Conservation (phyloP, 208 protist genomes). For the Wallacemonas sp. region DNA sequence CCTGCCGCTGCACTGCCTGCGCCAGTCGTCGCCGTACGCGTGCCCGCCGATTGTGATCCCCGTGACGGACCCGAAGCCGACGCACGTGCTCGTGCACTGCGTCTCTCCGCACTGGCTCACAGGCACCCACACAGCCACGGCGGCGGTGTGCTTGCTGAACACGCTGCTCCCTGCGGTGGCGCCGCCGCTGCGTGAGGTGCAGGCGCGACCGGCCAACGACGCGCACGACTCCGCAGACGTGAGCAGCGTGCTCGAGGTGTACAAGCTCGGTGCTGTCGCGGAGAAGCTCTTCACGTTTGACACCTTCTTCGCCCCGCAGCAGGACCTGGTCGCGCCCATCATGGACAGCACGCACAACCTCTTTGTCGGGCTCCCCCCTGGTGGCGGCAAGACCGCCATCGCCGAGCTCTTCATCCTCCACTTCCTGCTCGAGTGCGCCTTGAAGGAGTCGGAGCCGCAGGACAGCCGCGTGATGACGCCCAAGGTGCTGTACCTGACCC, state of each 20-base stretch:
- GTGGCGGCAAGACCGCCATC: constrained; percentile 94
- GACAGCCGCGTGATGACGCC: constrained; percentile 12
- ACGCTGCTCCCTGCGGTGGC: constrained; percentile 88
- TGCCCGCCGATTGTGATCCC: constrained; percentile 95
- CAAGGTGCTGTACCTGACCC: constrained; percentile 85
- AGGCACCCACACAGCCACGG: constrained; percentile 41
- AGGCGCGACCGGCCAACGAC: constrained; percentile 59
- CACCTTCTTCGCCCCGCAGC: constrained; percentile 96
- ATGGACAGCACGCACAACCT: constrained; percentile 95
- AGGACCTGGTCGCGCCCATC: constrained; percentile 92
- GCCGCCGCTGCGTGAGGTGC: constrained; percentile 64
- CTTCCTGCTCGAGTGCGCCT: constrained; percentile 67
- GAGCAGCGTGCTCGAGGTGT: constrained; percentile 59
- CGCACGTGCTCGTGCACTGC: constrained; percentile 95
- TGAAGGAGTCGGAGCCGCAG: constrained; percentile 27
- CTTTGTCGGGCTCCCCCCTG: constrained; percentile 95
- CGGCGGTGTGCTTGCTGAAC: constrained; percentile 95
- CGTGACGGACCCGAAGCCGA: constrained; percentile 96
- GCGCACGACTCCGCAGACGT: constrained; percentile 78
- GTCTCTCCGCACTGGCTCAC: constrained; percentile 92
- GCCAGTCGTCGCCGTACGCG: constrained; percentile 74
- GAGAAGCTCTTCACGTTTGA: constrained; percentile 92
- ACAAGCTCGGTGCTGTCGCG: constrained; percentile 81
- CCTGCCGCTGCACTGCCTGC: constrained; percentile 80
- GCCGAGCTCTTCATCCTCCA: constrained; percentile 87